These are phyloP conservation scores for Pyrenula massariospora DNA, from an alignment of 495 filamentous ascomycete species.

Conservation along the genomic window DNA sequence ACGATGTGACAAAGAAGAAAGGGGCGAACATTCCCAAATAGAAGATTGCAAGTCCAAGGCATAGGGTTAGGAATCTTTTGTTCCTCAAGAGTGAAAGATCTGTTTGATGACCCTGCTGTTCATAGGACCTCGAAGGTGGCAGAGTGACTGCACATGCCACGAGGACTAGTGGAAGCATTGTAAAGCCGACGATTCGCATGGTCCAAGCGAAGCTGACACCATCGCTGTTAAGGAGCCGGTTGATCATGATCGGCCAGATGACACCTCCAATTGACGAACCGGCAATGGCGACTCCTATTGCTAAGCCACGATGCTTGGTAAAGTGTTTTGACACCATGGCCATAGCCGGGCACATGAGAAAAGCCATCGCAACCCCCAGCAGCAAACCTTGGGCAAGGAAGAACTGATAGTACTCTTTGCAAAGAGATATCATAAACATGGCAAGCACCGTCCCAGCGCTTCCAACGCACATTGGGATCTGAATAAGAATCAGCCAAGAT, in stretches of 20 bases:
- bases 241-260: conserved; percentile 32
- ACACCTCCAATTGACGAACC: conserved; percentile 49
- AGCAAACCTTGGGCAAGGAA: conserved; percentile 50
- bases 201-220: conserved; percentile 36
- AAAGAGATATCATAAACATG: conserved; percentile 47
- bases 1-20: conserved; percentile 29
- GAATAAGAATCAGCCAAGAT: too few relatives aligned
- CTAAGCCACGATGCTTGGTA: conserved; percentile 36
- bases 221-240: conserved; percentile 17
- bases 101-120: conserved; percentile 1
- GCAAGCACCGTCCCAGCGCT: conserved; percentile 23
- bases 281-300: conserved; percentile 39
- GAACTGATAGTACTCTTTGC: conserved; percentile 48
- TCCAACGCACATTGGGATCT: conserved; percentile 20
- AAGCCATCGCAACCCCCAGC: conserved; percentile 33
- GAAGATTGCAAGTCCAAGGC: conserved; percentile 27
- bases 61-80: conserved; percentile 37
- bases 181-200: conserved; percentile 35
- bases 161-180: conserved; percentile 40
- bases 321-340: conserved; percentile 44
- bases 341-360: conserved; percentile 39
- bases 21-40: conserved; percentile 38
- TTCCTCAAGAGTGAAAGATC: conserved; percentile 24
- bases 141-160: conserved; percentile 32
- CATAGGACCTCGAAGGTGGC: conserved; percentile 27